Evolutionary conservation across 2,329 filamentous ascomycete species (phyloP).

Genomic region (Aspergillus latus): DNA sequence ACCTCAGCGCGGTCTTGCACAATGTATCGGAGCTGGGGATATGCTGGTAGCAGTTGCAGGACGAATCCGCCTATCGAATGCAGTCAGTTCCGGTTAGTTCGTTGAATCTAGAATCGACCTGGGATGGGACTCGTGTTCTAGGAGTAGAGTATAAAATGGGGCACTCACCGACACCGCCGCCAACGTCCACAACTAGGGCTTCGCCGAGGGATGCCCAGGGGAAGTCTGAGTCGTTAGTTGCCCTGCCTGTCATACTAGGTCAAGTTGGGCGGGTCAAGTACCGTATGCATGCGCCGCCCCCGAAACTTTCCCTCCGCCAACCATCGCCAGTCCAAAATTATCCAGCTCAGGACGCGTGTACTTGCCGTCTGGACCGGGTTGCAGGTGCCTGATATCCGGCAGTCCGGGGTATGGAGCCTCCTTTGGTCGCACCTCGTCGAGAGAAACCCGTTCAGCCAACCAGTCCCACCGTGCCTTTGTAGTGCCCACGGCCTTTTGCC

Average conservation of each 20-base stretch:
- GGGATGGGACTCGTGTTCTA: too few species aligned
- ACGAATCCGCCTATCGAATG: slow-evolving; percentile 4
- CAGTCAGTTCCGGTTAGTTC: too few species aligned
- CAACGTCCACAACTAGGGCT: slow-evolving; percentile 10
- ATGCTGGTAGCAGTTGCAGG: slow-evolving; percentile 7
- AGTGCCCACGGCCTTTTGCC: slow-evolving; percentile 6
- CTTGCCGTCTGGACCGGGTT: background rate
- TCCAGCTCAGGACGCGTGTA: slow-evolving; percentile 9
- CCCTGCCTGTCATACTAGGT: background rate
- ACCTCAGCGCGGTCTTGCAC: slow-evolving; percentile 10
- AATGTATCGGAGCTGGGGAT: slow-evolving; percentile 1
- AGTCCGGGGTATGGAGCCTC: slow-evolving; percentile 1
- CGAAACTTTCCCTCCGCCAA: slow-evolving; percentile 12
- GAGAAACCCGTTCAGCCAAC: slow-evolving; percentile 9
- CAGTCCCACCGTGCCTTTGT: slow-evolving; percentile 11
- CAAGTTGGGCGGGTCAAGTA: background rate
- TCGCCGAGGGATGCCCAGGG: slow-evolving; percentile 8
- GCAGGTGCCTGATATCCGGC: background rate
- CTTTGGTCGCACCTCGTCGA: background rate
- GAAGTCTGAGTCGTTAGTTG: slow-evolving; percentile 1
- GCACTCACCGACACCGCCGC: slow-evolving; percentile 12
- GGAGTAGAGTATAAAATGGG: too few species aligned
- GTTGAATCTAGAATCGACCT: too few species aligned
- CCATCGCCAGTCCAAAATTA: slow-evolving; percentile 13
- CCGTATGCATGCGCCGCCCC: slow-evolving; percentile 11